phyloP scores from a whole-genome alignment of 2,329 filamentous ascomycete genomes.

The Seiridium unicorne region DNA sequence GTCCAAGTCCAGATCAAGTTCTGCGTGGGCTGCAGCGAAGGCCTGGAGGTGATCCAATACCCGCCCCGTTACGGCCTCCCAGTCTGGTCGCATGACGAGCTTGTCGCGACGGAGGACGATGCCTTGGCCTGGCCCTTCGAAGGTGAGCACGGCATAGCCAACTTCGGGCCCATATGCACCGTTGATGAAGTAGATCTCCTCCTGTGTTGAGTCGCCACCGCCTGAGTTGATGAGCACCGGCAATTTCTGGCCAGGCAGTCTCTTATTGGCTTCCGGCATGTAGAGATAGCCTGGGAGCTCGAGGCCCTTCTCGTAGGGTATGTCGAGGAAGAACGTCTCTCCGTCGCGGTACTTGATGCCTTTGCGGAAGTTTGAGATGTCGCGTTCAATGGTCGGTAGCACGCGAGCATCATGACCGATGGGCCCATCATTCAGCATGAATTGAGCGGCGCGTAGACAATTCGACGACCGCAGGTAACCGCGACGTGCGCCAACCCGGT shows the following conservation, averaged over 20 bases:
- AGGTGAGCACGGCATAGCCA: slow-evolving; percentile 42
- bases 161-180: slow-evolving; percentile 19
- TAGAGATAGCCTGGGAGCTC: slow-evolving; percentile 36
- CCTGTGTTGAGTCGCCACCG: slow-evolving; percentile 35
- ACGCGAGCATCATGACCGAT: slow-evolving; percentile 25
- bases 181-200: slow-evolving; percentile 37
- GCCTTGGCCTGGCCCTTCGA: slow-evolving; percentile 46
- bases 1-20: slow-evolving; percentile 32
- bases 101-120: slow-evolving; percentile 27
- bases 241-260: slow-evolving; percentile 22
- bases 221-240: slow-evolving; percentile 33
- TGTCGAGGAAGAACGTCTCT: slow-evolving; percentile 26
- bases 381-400: slow-evolving; percentile 21
- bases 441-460: slow-evolving; percentile 8
- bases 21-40: slow-evolving; percentile 12
- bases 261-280: slow-evolving; percentile 23
- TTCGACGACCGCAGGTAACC: slow-evolving; percentile 34
- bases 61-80: slow-evolving; percentile 29
- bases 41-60: slow-evolving; percentile 30
- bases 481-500: slow-evolving; percentile 27
- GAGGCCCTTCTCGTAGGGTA: slow-evolving; percentile 33
- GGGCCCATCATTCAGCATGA: slow-evolving; percentile 7
- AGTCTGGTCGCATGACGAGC: slow-evolving; percentile 33
- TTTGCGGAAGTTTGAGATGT: slow-evolving; percentile 22
- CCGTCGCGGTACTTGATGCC: slow-evolving; percentile 27